Conservation (phyloP, 345 rosid genomes). For the Camelina neglecta region DNA sequence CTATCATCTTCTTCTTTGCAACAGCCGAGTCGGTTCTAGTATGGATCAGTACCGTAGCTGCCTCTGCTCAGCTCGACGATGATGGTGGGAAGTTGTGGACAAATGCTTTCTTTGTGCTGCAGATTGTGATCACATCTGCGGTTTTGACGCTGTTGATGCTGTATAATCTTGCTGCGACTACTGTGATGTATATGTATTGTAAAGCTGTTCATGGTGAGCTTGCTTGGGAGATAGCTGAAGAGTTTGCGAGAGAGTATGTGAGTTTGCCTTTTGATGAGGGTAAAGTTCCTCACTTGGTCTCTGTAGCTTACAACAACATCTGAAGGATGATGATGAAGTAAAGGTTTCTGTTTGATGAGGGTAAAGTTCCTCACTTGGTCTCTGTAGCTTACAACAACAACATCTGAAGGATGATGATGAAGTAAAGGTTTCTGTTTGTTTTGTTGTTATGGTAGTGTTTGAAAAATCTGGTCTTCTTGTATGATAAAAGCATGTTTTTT, state of each 20-base stretch:
- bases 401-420: constrained; percentile 11
- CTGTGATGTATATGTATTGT: constrained; percentile 71
- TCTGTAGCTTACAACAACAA: constrained; percentile 44
- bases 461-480: constrained; percentile 12
- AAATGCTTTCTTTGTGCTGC: constrained; percentile 48
- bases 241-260: constrained; percentile 61
- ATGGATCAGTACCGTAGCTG: constrained; percentile 35
- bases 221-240: constrained; percentile 73
- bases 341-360: constrained; percentile 76
- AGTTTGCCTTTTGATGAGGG: constrained; percentile 78
- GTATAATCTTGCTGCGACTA: constrained; percentile 54
- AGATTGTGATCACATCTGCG: constrained; percentile 56
- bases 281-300: constrained; percentile 74
- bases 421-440: background rate
- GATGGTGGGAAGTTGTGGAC: constrained; percentile 44
- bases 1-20: constrained; percentile 45
- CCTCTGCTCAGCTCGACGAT: constrained; percentile 26
- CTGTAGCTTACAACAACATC: constrained; percentile 40
- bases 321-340: background rate
- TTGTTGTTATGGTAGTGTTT: constrained; percentile 4
- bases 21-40: constrained; percentile 37
- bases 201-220: constrained; percentile 76
- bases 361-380: constrained; percentile 72
- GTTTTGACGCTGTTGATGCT: constrained; percentile 43
- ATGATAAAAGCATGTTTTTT: constrained; percentile 28